phyloP scores from a whole-genome alignment of 192 early-diverging fungal genomes.

The Lobosporangium transversale region DNA sequence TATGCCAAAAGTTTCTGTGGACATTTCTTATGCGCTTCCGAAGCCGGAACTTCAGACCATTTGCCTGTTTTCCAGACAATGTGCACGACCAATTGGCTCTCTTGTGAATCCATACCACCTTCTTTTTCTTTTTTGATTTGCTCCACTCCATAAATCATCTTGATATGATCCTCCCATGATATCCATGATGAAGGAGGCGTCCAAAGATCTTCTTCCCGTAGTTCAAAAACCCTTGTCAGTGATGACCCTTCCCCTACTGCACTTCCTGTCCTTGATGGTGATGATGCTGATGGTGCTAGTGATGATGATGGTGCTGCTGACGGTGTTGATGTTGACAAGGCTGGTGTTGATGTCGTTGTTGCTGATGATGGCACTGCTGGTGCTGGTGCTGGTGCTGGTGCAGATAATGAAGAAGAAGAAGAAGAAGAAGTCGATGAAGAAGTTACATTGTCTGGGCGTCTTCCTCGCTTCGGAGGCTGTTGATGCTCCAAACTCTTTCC shows the following conservation, averaged over 20 bases:
- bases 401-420: too few species aligned
- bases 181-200: constrained; percentile 2
- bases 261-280: too few species aligned
- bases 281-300: too few species aligned
- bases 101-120: too few species aligned
- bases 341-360: too few species aligned
- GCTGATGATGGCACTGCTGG: too few species aligned
- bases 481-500: too few species aligned
- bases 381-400: too few species aligned
- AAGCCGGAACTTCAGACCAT: constrained; percentile 39
- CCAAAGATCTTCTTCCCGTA: neutral
- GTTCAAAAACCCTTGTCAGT: neutral
- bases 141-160: constrained; percentile 12
- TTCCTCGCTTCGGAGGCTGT: too few species aligned
- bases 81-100: constrained; percentile 38
- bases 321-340: too few species aligned
- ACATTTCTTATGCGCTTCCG: constrained; percentile 45
- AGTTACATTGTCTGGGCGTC: too few species aligned
- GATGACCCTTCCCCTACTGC: neutral
- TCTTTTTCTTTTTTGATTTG: neutral
- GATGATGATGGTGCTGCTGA: neutral
- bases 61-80: constrained; percentile 57
- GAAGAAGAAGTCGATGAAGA: too few species aligned
- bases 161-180: constrained; percentile 21
- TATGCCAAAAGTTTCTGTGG: constrained; percentile 57